Conservation (phyloP, 352 stramenopile genomes). For the Phytophthora brassicae region DNA sequence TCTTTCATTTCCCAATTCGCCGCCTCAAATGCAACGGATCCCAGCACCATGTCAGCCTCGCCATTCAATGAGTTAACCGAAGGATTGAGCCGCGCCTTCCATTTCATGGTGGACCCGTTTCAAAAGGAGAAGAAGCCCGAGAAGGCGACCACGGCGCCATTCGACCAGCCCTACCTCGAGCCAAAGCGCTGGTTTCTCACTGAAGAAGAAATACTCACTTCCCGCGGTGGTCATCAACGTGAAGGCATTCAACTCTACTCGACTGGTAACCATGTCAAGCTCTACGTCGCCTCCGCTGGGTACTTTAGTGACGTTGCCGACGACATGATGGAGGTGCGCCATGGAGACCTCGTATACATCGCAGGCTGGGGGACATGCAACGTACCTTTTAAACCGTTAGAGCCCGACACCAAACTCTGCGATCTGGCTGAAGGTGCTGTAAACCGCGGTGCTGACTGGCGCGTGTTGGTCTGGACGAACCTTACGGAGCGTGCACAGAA, state of each 20-base stretch:
- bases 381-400: constrained; percentile 51
- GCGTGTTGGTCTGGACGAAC: constrained; percentile 69
- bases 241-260: constrained; percentile 50
- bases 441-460: constrained; percentile 42
- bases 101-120: constrained; percentile 41
- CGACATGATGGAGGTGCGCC: constrained; percentile 38
- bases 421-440: constrained; percentile 39
- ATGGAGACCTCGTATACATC: constrained; percentile 46
- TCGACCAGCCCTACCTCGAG: constrained; percentile 55
- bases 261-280: constrained; percentile 50
- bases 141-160: constrained; percentile 30
- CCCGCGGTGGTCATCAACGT: constrained; percentile 46
- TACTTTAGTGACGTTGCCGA: constrained; percentile 57
- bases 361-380: constrained; percentile 68
- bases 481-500: constrained; percentile 57
- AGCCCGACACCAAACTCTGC: constrained; percentile 38
- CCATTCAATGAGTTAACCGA: constrained; percentile 18
- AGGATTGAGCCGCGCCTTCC: constrained; percentile 33
- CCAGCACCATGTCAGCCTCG: constrained; percentile 11
- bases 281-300: constrained; percentile 43
- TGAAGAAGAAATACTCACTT: constrained; percentile 48
- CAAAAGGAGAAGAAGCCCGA: constrained; percentile 31
- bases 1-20: constrained; percentile 10
- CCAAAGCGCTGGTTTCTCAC: constrained; percentile 64
- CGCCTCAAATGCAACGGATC: not conserved